Percentiles rank a stretch among this genome's conserved stretches.
phyloP scores from a whole-genome alignment of 768 basidiomycete species.

The Suillus placidus region DNA sequence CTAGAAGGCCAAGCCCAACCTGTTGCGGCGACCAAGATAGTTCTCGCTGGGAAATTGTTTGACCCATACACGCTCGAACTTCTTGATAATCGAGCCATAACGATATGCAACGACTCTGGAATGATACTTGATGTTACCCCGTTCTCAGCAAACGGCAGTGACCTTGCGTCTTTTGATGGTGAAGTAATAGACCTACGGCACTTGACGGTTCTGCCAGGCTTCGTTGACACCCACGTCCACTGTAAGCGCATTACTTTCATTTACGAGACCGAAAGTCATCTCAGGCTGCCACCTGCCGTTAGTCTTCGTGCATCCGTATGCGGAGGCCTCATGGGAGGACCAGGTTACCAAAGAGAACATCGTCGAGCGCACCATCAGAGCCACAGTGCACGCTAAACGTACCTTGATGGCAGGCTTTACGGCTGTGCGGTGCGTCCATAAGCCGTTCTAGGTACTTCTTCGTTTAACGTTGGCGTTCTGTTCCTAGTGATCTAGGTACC shows the following conservation, averaged over 20 bases:
- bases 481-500: slow-evolving; percentile 62
- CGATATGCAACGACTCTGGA: slow-evolving; percentile 48
- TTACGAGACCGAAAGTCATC: neutral
- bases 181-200: slow-evolving; percentile 48
- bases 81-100: slow-evolving; percentile 48
- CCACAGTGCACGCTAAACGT: slow-evolving; percentile 57
- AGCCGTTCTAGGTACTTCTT: neutral
- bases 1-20: slow-evolving; percentile 1
- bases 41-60: slow-evolving; percentile 53
- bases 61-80: slow-evolving; percentile 47
- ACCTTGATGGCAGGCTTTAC: slow-evolving; percentile 68
- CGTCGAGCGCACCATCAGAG: slow-evolving; percentile 61
- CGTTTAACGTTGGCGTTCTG: neutral
- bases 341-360: slow-evolving; percentile 61
- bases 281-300: neutral
- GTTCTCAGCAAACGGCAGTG: slow-evolving; percentile 12
- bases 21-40: slow-evolving; percentile 16
- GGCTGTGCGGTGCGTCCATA: slow-evolving; percentile 50
- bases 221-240: slow-evolving; percentile 61
- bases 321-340: slow-evolving; percentile 62
- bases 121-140: slow-evolving; percentile 48
- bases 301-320: slow-evolving; percentile 67
- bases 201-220: slow-evolving; percentile 56
- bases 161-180: slow-evolving; percentile 18
- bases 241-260: slow-evolving; percentile 36